Conservation (phyloP, 2,329 filamentous ascomycete genomes). For the Alternaria arbusti region DNA sequence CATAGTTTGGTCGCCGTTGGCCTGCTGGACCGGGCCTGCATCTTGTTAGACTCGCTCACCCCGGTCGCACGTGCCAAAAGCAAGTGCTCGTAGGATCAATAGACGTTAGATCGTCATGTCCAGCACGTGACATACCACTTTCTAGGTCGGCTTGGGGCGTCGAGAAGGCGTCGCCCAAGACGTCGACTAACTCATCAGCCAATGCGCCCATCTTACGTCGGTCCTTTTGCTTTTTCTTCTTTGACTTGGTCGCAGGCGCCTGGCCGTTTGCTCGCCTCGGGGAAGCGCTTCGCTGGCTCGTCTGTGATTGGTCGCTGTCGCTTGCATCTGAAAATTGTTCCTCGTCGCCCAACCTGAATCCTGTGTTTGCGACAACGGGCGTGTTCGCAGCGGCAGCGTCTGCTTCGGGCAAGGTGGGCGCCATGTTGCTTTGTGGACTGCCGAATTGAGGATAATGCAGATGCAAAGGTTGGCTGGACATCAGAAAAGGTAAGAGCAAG, state of each 20-base stretch:
- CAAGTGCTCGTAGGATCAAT: neutral
- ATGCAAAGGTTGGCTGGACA: slow-evolving; percentile 8
- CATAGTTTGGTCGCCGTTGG: slow-evolving; percentile 18
- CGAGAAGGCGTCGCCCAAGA: slow-evolving; percentile 26
- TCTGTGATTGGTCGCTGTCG: slow-evolving; percentile 33
- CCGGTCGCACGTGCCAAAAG: neutral
- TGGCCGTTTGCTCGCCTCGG: slow-evolving; percentile 13
- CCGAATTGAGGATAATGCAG: slow-evolving; percentile 2
- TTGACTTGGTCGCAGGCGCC: slow-evolving; percentile 16
- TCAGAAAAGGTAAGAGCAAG: slow-evolving; percentile 16
- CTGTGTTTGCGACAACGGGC: neutral
- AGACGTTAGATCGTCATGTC: neutral
- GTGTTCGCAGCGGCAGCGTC: neutral
- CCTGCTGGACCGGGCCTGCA: slow-evolving; percentile 1
- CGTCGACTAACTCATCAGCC: slow-evolving; percentile 23
- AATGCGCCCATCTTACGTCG: slow-evolving; percentile 29
- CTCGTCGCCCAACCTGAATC: slow-evolving; percentile 21
- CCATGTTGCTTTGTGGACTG: slow-evolving; percentile 11
- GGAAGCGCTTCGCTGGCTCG: slow-evolving; percentile 26
- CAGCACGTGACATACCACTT: slow-evolving; percentile 17
- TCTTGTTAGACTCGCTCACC: neutral
- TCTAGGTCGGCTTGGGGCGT: slow-evolving; percentile 1
- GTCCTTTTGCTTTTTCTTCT: slow-evolving; percentile 23
- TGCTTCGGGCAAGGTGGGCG: slow-evolving; percentile 8
- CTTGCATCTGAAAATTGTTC: slow-evolving; percentile 22